These are phyloP conservation scores for Fimicolochytrium jonesii DNA, from an alignment of 192 early-diverging fungal species.

Conservation along the genomic window DNA sequence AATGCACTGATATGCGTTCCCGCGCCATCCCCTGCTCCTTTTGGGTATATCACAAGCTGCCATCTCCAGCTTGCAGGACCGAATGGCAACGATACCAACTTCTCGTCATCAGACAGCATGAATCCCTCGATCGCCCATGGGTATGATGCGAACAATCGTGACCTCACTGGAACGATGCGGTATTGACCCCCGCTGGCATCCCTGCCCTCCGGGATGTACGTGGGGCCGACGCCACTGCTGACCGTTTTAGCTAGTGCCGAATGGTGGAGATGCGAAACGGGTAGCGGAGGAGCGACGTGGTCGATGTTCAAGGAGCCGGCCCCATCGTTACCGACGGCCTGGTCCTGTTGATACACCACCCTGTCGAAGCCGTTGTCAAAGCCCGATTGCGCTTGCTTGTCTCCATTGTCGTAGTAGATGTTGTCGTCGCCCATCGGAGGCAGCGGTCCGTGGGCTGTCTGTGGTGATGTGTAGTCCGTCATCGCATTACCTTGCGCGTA, in stretches of 20 bases:
- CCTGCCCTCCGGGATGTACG: constrained; percentile 7
- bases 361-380: background rate
- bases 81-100: constrained; percentile 51
- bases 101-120: constrained; percentile 27
- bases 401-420: background rate
- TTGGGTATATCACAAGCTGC: constrained; percentile 46
- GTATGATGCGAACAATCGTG: constrained; percentile 27
- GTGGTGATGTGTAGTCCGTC: background rate
- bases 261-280: background rate
- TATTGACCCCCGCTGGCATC: constrained; percentile 10
- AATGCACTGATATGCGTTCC: constrained; percentile 30
- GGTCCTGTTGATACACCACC: constrained; percentile 7
- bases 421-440: background rate
- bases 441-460: background rate
- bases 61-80: constrained; percentile 40
- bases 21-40: constrained; percentile 27
- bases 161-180: constrained; percentile 9
- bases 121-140: constrained; percentile 28
- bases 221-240: constrained; percentile 15
- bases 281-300: constrained; percentile 4
- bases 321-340: constrained; percentile 3
- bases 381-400: background rate
- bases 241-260: constrained; percentile 1
- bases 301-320: background rate
- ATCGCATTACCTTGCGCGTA: background rate